Evolutionary conservation across 805 yeast genomes (phyloP), one percentile per base, ranked within the genome.

Genomic region (Teunomyces tritomae): DNA sequence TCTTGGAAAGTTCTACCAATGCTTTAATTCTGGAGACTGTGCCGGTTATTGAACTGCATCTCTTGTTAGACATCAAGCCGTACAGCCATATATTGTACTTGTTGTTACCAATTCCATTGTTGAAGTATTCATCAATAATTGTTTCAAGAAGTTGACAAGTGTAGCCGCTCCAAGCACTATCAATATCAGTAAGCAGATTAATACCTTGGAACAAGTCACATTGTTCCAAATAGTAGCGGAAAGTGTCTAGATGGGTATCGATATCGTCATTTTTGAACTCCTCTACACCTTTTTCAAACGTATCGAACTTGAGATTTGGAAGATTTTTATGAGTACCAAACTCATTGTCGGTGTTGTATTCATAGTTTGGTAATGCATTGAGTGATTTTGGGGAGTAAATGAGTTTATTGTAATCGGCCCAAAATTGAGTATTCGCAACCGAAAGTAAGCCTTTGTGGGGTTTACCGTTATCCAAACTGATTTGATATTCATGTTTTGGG

Each of bases 121-220:
- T 70, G 55, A 84, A 70, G 55, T 78, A 84, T 56, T 88, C 95
- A 60, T 91, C 97, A 47, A 79, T 72, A 14, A 90, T 44, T 6
- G 74, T 77, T n/a, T 67, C 57, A 20, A 90, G 49, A 51, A 83
- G 54, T 40, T 74, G 73, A 35, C 67, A 62, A 4, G 87, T 64
- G 55, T 87, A 82, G 0, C 96, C 96, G 43, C 89, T 85, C 98
- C 98, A 92, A 0, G 85, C 87, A 17, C 81, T 74, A 59, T 88
- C 96, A 3, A 84, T 54, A 45, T 90, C 96, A 0, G 86, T 78
- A 2, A 84, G 58, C 0, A 88, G 43, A 54, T 86, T 87, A 8
- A 94, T 49, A 0, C 97, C 97, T 46, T 77, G 79, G 14, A 91
- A 59, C 26, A 71, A 64, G 62, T 94, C 97, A 61, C 94, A 83